Evolutionary conservation across 257 asterid species (phyloP).

Genomic region (Solanum piurae): DNA sequence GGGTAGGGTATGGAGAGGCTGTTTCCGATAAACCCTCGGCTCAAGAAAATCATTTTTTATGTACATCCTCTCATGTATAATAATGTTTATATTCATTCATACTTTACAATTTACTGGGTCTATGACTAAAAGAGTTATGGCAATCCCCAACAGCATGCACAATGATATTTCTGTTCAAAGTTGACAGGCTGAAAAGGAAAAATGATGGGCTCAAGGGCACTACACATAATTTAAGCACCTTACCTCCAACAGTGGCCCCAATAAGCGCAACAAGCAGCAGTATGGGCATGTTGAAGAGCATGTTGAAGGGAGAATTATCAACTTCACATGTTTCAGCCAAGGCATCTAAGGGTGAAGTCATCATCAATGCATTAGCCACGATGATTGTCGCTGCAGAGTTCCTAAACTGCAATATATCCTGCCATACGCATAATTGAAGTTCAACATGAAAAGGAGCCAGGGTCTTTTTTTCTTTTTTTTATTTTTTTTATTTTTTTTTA

Average conservation of each 20-base stretch:
- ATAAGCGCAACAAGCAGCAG: conserved; percentile 72
- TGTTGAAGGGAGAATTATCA: conserved; percentile 38
- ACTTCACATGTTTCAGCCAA: conserved; percentile 89
- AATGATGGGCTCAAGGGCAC: background rate
- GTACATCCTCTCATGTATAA: background rate
- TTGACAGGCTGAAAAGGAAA: background rate
- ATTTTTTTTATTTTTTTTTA: too few species aligned
- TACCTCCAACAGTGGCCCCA: conserved; percentile 99
- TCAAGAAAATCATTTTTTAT: background rate
- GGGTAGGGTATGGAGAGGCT: background rate
- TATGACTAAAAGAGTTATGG: background rate
- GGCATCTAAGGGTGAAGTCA: conserved; percentile 57
- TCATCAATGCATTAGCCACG: conserved; percentile 41
- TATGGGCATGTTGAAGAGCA: conserved; percentile 84
- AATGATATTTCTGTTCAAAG: background rate
- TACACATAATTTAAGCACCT: background rate
- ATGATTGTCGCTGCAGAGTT: conserved; percentile 30
- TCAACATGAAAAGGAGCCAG: background rate
- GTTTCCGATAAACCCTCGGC: background rate
- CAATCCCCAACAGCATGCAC: background rate
- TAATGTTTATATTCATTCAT: background rate
- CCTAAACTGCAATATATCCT: conserved; percentile 28
- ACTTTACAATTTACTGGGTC: background rate
- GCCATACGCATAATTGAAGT: conserved; percentile 14
- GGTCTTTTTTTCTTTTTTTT: background rate